Percentiles rank a stretch among this genome's conserved stretches.
phyloP scores from a whole-genome alignment of 768 basidiomycete species.

The Cytidiella melzeri region DNA sequence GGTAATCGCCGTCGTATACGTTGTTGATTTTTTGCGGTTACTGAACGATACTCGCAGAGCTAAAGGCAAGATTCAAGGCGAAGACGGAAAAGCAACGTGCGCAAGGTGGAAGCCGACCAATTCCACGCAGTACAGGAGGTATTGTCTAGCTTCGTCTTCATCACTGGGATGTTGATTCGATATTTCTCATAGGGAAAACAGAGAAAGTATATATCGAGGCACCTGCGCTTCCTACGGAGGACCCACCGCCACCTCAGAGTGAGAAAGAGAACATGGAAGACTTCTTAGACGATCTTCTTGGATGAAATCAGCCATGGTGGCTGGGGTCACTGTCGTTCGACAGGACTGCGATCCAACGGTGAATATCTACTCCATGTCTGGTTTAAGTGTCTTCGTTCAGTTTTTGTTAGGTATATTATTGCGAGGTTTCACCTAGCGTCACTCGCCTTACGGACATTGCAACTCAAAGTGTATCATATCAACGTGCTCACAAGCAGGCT shows the following conservation, averaged over 20 bases:
- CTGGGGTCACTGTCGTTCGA: too few species aligned
- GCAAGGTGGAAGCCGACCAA: background rate
- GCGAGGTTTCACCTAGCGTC: too few species aligned
- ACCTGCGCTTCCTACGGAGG: conserved; percentile 45
- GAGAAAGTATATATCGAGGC: conserved; percentile 37
- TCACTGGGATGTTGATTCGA: too few species aligned
- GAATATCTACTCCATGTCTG: too few species aligned
- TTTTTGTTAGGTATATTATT: too few species aligned
- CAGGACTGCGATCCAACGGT: too few species aligned
- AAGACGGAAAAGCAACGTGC: conserved; percentile 16
- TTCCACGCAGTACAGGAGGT: background rate
- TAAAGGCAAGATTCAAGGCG: conserved; percentile 27
- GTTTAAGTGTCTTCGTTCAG: too few species aligned
- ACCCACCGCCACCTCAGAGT: conserved; percentile 28
- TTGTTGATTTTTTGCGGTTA: background rate
- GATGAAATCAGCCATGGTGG: conserved; percentile 22
- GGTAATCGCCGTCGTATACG: conserved; percentile 34
- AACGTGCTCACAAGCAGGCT: too few species aligned
- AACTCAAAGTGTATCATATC: too few species aligned
- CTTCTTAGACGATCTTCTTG: conserved; percentile 62
- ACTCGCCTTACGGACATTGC: too few species aligned
- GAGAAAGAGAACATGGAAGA: conserved; percentile 62
- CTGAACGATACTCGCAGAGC: conserved; percentile 15
- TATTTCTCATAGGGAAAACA: conserved; percentile 14
- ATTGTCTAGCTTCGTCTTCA: background rate